Conservation (phyloP, 345 rosid species). For the Linum trigynum region DNA sequence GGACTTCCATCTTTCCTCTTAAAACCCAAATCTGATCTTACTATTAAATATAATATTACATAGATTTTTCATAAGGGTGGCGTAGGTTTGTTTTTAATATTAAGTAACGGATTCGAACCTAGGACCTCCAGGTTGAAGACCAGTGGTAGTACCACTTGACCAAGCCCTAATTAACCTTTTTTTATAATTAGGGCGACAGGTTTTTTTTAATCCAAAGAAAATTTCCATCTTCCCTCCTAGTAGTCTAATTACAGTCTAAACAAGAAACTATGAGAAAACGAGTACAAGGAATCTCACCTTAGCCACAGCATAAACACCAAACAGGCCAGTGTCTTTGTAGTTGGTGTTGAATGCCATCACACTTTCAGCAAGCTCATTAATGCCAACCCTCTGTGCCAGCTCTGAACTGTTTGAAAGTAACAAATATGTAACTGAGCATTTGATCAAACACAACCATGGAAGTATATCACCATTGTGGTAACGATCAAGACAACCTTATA, state of each 20-base stretch:
- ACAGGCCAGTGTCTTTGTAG: conserved; percentile 96
- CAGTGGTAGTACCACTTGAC: too few relatives aligned
- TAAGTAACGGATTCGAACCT: too few relatives aligned
- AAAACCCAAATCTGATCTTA: too few relatives aligned
- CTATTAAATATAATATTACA: too few relatives aligned
- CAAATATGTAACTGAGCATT: neutral
- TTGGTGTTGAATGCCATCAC: conserved; percentile 98
- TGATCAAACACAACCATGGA: neutral
- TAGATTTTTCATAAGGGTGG: too few relatives aligned
- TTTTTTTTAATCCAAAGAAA: too few relatives aligned
- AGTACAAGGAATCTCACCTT: conserved; percentile 43
- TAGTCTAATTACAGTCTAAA: neutral
- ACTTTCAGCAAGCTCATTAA: conserved; percentile 89
- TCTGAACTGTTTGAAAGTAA: conserved; percentile 51
- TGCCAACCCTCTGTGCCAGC: conserved; percentile 74
- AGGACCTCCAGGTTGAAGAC: too few relatives aligned
- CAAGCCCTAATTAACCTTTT: too few relatives aligned
- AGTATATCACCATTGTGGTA: neutral
- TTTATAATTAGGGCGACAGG: too few relatives aligned
- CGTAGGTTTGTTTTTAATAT: too few relatives aligned
- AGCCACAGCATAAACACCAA: conserved; percentile 94
- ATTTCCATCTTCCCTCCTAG: neutral
- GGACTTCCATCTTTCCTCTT: too few relatives aligned
- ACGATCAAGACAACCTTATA: neutral
- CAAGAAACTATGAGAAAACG: neutral